Evolutionary conservation across 805 yeast genomes (phyloP).

Genomic region (Yamadazyma scolyti): DNA sequence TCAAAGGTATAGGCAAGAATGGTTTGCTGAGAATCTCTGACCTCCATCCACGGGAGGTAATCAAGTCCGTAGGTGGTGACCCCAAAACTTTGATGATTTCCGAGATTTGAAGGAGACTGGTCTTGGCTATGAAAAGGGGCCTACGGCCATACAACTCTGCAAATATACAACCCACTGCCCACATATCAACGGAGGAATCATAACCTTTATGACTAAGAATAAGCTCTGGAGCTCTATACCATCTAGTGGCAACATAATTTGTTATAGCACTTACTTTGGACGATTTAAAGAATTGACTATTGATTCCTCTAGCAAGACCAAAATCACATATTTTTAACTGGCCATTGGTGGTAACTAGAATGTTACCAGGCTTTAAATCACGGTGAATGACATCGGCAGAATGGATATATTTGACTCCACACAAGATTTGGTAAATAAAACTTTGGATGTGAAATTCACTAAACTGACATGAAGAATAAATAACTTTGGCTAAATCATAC

Average conservation of each 20-base stretch:
- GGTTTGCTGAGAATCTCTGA: conserved; percentile 33
- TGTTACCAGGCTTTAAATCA: conserved; percentile 89
- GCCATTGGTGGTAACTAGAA: conserved; percentile 73
- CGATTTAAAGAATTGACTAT: conserved; percentile 17
- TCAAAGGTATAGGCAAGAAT: conserved; percentile 44
- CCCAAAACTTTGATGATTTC: conserved; percentile 72
- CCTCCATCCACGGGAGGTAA: conserved; percentile 29
- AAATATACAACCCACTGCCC: conserved; percentile 92
- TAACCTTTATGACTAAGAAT: conserved; percentile 49
- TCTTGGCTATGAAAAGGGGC: conserved; percentile 77
- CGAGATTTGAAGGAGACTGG: conserved; percentile 65
- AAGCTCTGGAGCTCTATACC: conserved; percentile 95
- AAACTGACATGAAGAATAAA: conserved; percentile 70
- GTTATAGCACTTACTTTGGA: conserved; percentile 41
- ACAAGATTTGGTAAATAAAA: conserved; percentile 74
- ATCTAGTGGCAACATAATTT: conserved; percentile 87
- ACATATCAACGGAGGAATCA: conserved; percentile 72
- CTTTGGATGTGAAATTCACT: conserved; percentile 80
- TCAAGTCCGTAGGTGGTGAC: conserved; percentile 51
- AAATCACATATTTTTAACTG: conserved; percentile 85
- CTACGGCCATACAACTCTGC: conserved; percentile 79
- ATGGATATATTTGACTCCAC: conserved; percentile 87
- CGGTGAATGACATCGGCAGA: conserved; percentile 91
- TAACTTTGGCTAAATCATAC: conserved; percentile 76
- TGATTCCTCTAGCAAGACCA: conserved; percentile 83